These are phyloP conservation scores for Colletotrichum sp. DNA, from an alignment of 2,329 filamentous ascomycete genomes.

Conservation along the genomic window DNA sequence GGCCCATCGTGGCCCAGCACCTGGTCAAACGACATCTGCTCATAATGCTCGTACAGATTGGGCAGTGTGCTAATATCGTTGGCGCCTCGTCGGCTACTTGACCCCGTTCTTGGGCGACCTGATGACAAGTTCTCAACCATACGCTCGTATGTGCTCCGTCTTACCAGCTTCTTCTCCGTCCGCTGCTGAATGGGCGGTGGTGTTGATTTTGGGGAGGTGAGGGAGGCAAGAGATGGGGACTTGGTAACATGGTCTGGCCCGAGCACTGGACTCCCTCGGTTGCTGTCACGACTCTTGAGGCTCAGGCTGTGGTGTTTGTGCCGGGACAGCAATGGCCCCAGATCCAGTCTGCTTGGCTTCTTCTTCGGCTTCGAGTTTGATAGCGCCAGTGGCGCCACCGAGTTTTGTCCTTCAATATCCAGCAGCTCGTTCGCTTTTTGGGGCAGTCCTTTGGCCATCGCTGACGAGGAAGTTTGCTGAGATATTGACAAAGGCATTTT, in stretches of 20 bases:
- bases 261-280: constrained; percentile 26
- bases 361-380: constrained; percentile 44
- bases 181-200: constrained; percentile 30
- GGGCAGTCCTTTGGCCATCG: constrained; percentile 62
- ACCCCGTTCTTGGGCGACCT: constrained; percentile 13
- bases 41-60: constrained; percentile 63
- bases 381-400: constrained; percentile 21
- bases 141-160: constrained; percentile 39
- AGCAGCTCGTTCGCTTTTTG: constrained; percentile 51
- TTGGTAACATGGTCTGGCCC: constrained; percentile 41
- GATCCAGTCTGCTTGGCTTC: constrained; percentile 54
- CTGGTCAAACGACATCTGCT: constrained; percentile 58
- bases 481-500: constrained; percentile 62
- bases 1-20: constrained; percentile 30
- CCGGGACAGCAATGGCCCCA: constrained; percentile 47
- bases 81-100: constrained; percentile 15
- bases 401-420: constrained; percentile 45
- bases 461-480: constrained; percentile 63
- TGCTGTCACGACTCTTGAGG: constrained; percentile 13
- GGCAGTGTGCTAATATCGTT: constrained; percentile 43
- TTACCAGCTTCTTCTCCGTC: constrained; percentile 34
- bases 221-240: constrained; percentile 49
- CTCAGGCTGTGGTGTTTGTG: constrained; percentile 26
- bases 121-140: constrained; percentile 1
- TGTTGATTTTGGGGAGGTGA: constrained; percentile 30